Evolutionary conservation across 345 rosid genomes (phyloP), one percentile per base, ranked within the genome.

Genomic region (Bruguiera sexangula): DNA sequence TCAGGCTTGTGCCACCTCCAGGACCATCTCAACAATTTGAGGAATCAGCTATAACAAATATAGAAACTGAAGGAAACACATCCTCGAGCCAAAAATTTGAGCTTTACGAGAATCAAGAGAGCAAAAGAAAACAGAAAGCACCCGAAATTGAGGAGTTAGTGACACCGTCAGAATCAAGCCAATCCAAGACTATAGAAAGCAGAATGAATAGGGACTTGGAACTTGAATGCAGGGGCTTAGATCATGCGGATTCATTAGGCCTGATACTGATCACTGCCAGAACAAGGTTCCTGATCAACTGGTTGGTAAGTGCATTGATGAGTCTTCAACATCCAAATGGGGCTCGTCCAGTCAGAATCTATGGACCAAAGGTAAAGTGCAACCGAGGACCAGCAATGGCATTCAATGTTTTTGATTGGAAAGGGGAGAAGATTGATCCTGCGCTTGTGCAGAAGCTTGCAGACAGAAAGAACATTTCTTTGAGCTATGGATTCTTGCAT

Each of bases 391-490:
- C 90, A 5, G 87, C 87, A 0, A 31, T 89, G 36, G 89, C 97
- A 63, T 94, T 94, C 79, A 91, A 91, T 54, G 61, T 94, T 2
- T 88, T 89, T n/a, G 97, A 94, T 26, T 94, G 97, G 98, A 91
- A 89, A 75, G 96, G 90, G 9, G 85, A 85, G 48, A 94, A 74
- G 74, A 77, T 94, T 0, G 84, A 88, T 46, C 95, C 98, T 6
- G 68, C 27, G 39, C 64, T 89, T 27, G 90, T 91, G 21, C 95
- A 89, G 81, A 91, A 73, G 77, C 93, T 94, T 3, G 97, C 93
- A 0, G 97, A 83, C 63, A 69, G 96, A 68, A 79, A 82, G 63
- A 86, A 79, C 60, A 84, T 94, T 32, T 82, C 89, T 16, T 43
- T 94, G 63, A 70, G 87, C 60, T 68, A 63, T 43, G 96, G 87